Conservation (phyloP, 148 eudicot species). For the Beta vulgaris region DNA sequence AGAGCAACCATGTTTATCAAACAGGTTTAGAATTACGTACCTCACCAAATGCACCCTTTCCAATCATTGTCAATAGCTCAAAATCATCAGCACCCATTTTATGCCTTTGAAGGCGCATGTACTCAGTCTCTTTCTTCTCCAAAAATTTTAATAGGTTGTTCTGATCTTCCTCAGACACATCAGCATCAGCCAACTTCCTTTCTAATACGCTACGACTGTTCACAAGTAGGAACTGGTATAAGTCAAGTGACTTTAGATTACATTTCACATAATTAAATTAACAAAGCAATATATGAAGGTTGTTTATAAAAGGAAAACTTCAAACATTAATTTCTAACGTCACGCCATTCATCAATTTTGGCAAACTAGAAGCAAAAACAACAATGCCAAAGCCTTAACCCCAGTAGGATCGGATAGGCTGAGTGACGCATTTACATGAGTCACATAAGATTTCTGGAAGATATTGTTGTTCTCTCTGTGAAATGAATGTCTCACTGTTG, state of each 20-base stretch:
- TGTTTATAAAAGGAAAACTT: not conserved
- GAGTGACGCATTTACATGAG: not conserved
- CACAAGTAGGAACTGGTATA: not conserved
- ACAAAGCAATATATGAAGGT: not conserved
- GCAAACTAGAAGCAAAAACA: not conserved
- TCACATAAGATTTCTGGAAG: not conserved
- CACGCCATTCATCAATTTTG: not conserved
- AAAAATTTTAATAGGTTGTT: constrained; percentile 72
- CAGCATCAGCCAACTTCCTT: constrained; percentile 86
- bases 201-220: constrained; percentile 75
- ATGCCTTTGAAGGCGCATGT: constrained; percentile 96
- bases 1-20: constrained; percentile 2
- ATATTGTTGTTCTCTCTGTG: not conserved
- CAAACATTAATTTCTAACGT: not conserved
- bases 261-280: too few species aligned
- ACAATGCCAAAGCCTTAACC: too few species aligned
- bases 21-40: constrained; percentile 38
- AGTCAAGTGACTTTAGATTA: too few species aligned
- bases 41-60: constrained; percentile 99
- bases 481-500: not conserved
- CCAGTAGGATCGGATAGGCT: too few species aligned
- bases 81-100: constrained; percentile 97
- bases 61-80: constrained; percentile 93
- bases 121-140: constrained; percentile 97
- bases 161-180: constrained; percentile 95